A percentile compares a stretch with the other conserved stretches of the same genome.
These are phyloP conservation scores for Xylaria sp. DNA, from an alignment of 2,329 filamentous ascomycete genomes.

Conservation along the genomic window DNA sequence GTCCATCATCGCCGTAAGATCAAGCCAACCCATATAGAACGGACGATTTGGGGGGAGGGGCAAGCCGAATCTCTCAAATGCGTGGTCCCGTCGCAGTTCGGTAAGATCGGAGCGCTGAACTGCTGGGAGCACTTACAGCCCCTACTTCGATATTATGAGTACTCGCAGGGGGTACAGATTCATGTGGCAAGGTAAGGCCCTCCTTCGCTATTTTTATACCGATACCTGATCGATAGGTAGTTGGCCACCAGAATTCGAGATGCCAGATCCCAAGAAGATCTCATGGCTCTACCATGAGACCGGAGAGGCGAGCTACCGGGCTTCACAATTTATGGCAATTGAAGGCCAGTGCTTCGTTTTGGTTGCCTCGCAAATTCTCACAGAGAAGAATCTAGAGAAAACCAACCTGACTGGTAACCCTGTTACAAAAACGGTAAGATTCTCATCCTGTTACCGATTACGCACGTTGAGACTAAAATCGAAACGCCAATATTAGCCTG, in stretches of 20 bases:
- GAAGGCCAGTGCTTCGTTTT: slow-evolving; percentile 57
- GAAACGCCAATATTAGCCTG: slow-evolving; percentile 42
- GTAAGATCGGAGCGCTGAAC: slow-evolving; percentile 63
- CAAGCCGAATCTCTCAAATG: slow-evolving; percentile 65
- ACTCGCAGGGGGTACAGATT: slow-evolving; percentile 51
- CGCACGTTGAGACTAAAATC: slow-evolving; percentile 21
- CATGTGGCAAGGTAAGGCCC: slow-evolving; percentile 47
- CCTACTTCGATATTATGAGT: slow-evolving; percentile 54
- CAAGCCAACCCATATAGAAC: slow-evolving; percentile 61
- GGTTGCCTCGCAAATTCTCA: slow-evolving; percentile 53
- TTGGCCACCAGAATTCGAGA: slow-evolving; percentile 51
- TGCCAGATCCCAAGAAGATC: slow-evolving; percentile 50
- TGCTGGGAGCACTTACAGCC: slow-evolving; percentile 69
- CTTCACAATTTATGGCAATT: slow-evolving; percentile 56
- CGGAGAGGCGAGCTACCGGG: slow-evolving; percentile 48
- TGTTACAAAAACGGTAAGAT: slow-evolving; percentile 49
- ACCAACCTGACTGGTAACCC: slow-evolving; percentile 53
- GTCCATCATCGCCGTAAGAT: slow-evolving; percentile 61
- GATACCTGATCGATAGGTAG: slow-evolving; percentile 40
- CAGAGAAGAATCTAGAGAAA: slow-evolving; percentile 53
- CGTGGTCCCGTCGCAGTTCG: slow-evolving; percentile 61
- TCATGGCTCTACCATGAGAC: slow-evolving; percentile 52
- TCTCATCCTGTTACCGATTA: slow-evolving; percentile 1
- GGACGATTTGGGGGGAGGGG: slow-evolving; percentile 64
- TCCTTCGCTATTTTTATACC: background rate